These are phyloP conservation scores for Trypanosoma caninum DNA, from an alignment of 208 protist genomes.

Conservation along the genomic window DNA sequence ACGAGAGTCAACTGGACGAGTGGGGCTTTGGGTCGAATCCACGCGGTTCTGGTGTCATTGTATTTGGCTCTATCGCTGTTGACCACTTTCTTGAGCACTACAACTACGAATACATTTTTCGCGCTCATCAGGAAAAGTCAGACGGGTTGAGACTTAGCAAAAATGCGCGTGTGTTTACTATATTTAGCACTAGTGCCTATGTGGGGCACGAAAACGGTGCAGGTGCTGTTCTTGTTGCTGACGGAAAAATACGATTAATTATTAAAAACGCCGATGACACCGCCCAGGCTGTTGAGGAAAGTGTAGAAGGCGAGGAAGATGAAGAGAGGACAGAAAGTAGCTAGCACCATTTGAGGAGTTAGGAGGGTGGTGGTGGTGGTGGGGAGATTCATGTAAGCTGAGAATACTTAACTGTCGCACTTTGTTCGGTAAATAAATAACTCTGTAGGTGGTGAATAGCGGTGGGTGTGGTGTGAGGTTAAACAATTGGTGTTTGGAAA, in stretches of 20 bases:
- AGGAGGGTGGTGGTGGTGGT: too few relatives aligned
- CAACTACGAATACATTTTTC: conserved; percentile 90
- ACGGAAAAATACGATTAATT: conserved; percentile 87
- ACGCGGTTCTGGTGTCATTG: conserved; percentile 79
- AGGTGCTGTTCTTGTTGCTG: conserved; percentile 86
- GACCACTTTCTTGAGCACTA: conserved; percentile 87
- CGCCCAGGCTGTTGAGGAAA: conserved; percentile 8
- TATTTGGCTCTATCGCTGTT: conserved; percentile 82
- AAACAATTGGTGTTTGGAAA: too few relatives aligned
- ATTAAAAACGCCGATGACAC: conserved; percentile 83
- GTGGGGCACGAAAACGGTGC: conserved; percentile 90
- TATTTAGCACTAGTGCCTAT: conserved; percentile 93
- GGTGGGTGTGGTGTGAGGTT: too few relatives aligned
- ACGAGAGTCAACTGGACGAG: conserved; percentile 70
- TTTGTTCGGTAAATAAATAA: too few relatives aligned
- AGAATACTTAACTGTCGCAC: too few relatives aligned
- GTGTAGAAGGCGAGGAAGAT: conserved; percentile 38
- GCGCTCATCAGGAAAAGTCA: conserved; percentile 91
- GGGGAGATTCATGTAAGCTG: too few relatives aligned
- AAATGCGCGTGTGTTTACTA: conserved; percentile 88
- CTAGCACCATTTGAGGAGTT: too few relatives aligned
- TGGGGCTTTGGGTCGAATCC: conserved; percentile 88
- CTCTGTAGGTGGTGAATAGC: too few relatives aligned
- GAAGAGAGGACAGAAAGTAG: conserved; percentile 16
- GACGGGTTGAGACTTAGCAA: conserved; percentile 92